These are phyloP conservation scores for Lactifluus subvellereus DNA, from an alignment of 768 basidiomycete genomes.

Conservation along the genomic window DNA sequence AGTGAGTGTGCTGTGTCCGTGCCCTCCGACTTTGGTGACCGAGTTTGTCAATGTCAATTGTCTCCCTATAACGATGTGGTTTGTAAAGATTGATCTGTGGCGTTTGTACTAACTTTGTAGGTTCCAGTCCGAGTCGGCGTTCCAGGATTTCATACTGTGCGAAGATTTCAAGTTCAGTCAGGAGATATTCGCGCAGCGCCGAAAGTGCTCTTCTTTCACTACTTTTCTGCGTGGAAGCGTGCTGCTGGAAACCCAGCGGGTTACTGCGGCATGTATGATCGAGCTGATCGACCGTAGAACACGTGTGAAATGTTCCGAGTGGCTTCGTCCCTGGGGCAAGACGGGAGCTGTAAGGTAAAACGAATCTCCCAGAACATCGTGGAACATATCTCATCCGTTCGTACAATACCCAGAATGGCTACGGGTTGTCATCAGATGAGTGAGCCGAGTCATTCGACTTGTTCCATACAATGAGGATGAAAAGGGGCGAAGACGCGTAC, in stretches of 20 bases:
- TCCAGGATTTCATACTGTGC: background rate
- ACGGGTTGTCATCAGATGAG: background rate
- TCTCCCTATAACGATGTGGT: background rate
- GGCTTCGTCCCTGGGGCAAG: background rate
- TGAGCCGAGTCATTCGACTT: background rate
- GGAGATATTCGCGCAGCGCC: background rate
- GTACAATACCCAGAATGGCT: background rate
- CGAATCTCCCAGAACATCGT: background rate
- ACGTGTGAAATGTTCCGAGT: background rate
- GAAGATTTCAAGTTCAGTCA: background rate
- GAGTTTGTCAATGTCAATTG: background rate
- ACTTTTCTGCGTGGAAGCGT: background rate
- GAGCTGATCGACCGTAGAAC: background rate
- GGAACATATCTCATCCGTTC: background rate
- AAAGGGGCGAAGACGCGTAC: background rate
- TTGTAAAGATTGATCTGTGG: background rate
- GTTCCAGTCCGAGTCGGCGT: background rate
- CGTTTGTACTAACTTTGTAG: background rate
- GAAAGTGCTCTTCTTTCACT: background rate
- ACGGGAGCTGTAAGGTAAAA: background rate
- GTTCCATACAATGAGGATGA: background rate
- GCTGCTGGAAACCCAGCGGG: background rate
- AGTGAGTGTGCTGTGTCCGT: background rate
- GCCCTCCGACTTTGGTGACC: background rate
- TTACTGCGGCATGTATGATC: background rate